Evolutionary conservation across 805 yeast genomes (phyloP).

Genomic region (Zygoascus ofunaensis): DNA sequence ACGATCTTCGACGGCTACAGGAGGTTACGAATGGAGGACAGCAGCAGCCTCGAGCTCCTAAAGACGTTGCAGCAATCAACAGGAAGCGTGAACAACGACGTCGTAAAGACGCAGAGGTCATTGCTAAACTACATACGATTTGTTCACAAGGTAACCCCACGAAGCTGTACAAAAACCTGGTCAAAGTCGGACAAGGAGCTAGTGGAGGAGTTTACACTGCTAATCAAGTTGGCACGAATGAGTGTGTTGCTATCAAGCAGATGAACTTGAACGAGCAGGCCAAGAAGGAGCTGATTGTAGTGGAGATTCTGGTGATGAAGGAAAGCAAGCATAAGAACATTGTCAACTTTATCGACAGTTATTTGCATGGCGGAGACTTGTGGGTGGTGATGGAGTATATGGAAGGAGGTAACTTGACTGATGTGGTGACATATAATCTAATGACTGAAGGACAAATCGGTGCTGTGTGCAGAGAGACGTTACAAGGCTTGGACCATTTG

Average conservation of each 20-base stretch:
- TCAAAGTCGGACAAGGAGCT: constrained; percentile 84
- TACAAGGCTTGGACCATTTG: constrained; percentile 82
- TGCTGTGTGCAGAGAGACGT: constrained; percentile 80
- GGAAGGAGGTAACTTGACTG: constrained; percentile 98
- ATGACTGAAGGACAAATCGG: constrained; percentile 85
- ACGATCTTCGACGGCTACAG: constrained; percentile 21
- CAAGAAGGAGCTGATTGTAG: constrained; percentile 86
- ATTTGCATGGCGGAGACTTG: constrained; percentile 66
- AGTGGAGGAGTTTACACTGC: constrained; percentile 89
- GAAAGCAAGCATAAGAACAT: constrained; percentile 91
- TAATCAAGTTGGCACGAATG: constrained; percentile 45
- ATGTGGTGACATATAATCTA: constrained; percentile 82
- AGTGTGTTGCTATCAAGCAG: constrained; percentile 90
- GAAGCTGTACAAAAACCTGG: constrained; percentile 46
- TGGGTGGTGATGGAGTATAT: constrained; percentile 99
- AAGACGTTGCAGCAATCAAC: constrained; percentile 20
- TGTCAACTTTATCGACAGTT: constrained; percentile 90
- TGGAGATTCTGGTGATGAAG: constrained; percentile 94
- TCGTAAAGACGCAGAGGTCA: constrained; percentile 59
- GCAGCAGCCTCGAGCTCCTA: constrained; percentile 13
- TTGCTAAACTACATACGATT: constrained; percentile 60
- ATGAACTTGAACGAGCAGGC: constrained; percentile 90
- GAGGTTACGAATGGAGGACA: constrained; percentile 22
- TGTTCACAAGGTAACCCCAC: constrained; percentile 84
- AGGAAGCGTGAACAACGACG: constrained; percentile 68